Percentiles rank a stretch among this genome's conserved stretches.
Conservation (phyloP, 331 rosid species). For the Quercus phellos region DNA sequence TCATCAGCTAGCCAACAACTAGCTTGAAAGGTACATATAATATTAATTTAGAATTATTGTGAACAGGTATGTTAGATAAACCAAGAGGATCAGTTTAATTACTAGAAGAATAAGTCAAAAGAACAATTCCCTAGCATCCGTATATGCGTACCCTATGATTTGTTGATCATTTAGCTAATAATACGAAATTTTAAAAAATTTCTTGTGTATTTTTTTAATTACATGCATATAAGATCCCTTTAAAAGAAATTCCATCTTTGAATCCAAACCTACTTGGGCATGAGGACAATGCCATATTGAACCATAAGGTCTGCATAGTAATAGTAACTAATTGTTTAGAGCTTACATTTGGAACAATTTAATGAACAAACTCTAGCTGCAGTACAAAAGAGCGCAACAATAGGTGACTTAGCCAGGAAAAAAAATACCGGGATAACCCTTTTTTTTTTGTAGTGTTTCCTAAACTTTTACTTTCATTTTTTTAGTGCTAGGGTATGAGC, state of each 20-base stretch:
- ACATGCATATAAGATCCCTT: background rate
- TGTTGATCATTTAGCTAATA: background rate
- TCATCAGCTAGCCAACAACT: background rate
- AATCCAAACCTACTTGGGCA: too few species aligned
- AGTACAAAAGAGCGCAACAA: too few species aligned
- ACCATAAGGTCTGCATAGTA: background rate
- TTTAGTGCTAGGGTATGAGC: background rate
- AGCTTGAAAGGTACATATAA: constrained; percentile 5
- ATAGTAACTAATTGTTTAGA: background rate
- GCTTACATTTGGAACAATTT: background rate
- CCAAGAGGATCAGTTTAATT: background rate
- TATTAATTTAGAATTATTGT: background rate
- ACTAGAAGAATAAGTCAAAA: background rate
- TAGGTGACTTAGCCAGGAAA: too few species aligned
- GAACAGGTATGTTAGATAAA: constrained; percentile 5
- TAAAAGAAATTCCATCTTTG: too few species aligned
- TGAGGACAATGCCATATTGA: too few species aligned
- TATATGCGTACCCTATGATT: background rate
- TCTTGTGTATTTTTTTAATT: background rate
- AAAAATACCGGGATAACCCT: too few species aligned
- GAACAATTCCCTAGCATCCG: background rate
- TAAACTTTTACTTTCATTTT: too few species aligned
- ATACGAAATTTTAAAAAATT: background rate
- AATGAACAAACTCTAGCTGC: background rate
- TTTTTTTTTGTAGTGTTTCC: too few species aligned